Conservation (phyloP, 2,329 filamentous ascomycete species). For the Chalara sp. region DNA sequence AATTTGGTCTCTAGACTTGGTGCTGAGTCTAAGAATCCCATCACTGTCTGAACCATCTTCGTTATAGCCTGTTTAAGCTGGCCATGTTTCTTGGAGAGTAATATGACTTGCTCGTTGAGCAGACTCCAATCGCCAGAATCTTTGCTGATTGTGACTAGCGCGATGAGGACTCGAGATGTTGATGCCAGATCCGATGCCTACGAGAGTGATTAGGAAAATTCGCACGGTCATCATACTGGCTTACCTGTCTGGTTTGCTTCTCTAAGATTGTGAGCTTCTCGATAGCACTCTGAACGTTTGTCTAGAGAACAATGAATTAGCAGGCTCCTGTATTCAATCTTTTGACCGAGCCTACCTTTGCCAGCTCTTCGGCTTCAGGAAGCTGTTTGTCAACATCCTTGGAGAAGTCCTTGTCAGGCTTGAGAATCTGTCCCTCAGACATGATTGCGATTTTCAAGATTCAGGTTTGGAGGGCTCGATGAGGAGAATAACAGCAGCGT, state of each 20-base stretch:
- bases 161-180: constrained; percentile 79
- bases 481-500: too few species aligned
- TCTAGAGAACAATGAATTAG: constrained; percentile 33
- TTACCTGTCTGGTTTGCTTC: constrained; percentile 94
- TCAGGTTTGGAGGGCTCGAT: too few species aligned
- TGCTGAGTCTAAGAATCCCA: constrained; percentile 82
- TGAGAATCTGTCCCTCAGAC: constrained; percentile 29
- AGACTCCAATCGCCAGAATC: constrained; percentile 87
- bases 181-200: constrained; percentile 94
- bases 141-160: constrained; percentile 92
- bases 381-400: constrained; percentile 92
- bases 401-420: constrained; percentile 94
- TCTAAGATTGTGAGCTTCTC: constrained; percentile 89
- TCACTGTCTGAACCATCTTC: constrained; percentile 97
- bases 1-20: constrained; percentile 84
- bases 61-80: constrained; percentile 99
- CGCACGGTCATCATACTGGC: constrained; percentile 13
- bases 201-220: constrained; percentile 20
- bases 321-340: too few species aligned
- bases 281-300: constrained; percentile 77
- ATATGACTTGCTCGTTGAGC: constrained; percentile 91
- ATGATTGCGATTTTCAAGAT: constrained; percentile 14
- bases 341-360: constrained; percentile 53
- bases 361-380: constrained; percentile 82
- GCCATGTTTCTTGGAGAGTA: constrained; percentile 98